A percentile compares a stretch with the other conserved stretches of the same genome.
These are phyloP conservation scores for Irpex sp. DNA, from an alignment of 1,284 basidiomycete species.

Conservation along the genomic window DNA sequence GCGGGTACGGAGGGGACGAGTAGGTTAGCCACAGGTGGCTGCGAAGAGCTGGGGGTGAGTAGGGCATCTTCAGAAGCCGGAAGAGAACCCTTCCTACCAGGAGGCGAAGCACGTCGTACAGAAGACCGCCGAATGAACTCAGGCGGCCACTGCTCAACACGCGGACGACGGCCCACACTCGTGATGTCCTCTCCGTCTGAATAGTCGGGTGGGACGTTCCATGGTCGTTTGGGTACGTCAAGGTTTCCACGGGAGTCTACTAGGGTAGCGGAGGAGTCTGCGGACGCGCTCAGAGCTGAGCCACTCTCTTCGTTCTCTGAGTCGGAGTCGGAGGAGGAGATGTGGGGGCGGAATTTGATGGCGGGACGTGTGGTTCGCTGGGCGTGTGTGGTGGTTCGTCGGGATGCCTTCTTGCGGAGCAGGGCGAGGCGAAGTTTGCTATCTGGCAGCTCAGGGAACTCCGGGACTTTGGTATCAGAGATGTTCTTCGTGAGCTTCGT, in stretches of 20 bases:
- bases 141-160: constrained; percentile 28
- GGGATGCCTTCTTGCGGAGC: constrained; percentile 23
- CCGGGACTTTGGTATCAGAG: constrained; percentile 7
- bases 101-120: background rate
- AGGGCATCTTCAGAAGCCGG: too few species aligned
- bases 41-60: background rate
- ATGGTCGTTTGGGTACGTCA: background rate
- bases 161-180: constrained; percentile 1
- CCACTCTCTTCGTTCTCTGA: constrained; percentile 27
- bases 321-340: constrained; percentile 23
- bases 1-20: constrained; percentile 43
- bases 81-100: background rate
- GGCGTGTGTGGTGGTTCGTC: constrained; percentile 7
- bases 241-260: constrained; percentile 6
- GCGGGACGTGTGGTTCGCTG: constrained; percentile 27
- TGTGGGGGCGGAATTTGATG: constrained; percentile 46
- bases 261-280: constrained; percentile 10
- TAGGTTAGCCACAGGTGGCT: constrained; percentile 10
- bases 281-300: background rate
- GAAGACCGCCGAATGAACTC: constrained; percentile 28
- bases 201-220: constrained; percentile 26
- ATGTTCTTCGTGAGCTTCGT: constrained; percentile 19
- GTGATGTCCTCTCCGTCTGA: constrained; percentile 35
- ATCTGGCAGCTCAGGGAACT: background rate
- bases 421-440: background rate